These are phyloP conservation scores for Paraurostyla sp. DNA, from an alignment of 73 alveolate species.

Conservation along the genomic window DNA sequence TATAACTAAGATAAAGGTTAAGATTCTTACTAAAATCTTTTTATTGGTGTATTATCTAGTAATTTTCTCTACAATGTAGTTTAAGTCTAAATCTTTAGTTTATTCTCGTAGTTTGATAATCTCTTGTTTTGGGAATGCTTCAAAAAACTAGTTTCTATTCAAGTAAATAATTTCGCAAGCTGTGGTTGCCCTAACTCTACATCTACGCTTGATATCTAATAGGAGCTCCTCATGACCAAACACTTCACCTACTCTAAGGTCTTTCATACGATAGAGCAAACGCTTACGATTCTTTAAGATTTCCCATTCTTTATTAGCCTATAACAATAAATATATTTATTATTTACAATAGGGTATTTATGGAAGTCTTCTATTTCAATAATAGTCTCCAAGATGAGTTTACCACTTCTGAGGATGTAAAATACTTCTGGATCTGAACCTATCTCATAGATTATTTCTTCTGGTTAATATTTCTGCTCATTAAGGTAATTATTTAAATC, in stretches of 20 bases:
- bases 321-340: background rate
- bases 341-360: slow-evolving; percentile 48
- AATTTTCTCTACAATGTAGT: slow-evolving; percentile 40
- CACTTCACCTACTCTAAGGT: slow-evolving; percentile 2
- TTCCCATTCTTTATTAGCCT: slow-evolving; percentile 66
- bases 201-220: slow-evolving; percentile 44
- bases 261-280: slow-evolving; percentile 40
- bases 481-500: slow-evolving; percentile 24
- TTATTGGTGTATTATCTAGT: slow-evolving; percentile 9
- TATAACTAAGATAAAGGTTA: background rate
- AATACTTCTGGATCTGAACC: slow-evolving; percentile 58
- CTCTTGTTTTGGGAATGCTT: slow-evolving; percentile 46
- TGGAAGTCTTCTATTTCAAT: slow-evolving; percentile 58
- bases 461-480: slow-evolving; percentile 46
- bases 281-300: slow-evolving; percentile 45
- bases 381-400: slow-evolving; percentile 35
- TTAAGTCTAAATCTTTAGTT: slow-evolving; percentile 35
- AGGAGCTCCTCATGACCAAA: slow-evolving; percentile 67
- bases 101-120: slow-evolving; percentile 17
- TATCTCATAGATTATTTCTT: slow-evolving; percentile 42
- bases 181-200: slow-evolving; percentile 52
- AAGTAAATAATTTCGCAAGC: slow-evolving; percentile 46
- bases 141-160: slow-evolving; percentile 19
- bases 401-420: slow-evolving; percentile 52
- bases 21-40: slow-evolving; percentile 20